Evolutionary conservation across 2,329 filamentous ascomycete species (phyloP), one percentile per base, ranked within the genome.

Genomic region (Ascochyta pisi): DNA sequence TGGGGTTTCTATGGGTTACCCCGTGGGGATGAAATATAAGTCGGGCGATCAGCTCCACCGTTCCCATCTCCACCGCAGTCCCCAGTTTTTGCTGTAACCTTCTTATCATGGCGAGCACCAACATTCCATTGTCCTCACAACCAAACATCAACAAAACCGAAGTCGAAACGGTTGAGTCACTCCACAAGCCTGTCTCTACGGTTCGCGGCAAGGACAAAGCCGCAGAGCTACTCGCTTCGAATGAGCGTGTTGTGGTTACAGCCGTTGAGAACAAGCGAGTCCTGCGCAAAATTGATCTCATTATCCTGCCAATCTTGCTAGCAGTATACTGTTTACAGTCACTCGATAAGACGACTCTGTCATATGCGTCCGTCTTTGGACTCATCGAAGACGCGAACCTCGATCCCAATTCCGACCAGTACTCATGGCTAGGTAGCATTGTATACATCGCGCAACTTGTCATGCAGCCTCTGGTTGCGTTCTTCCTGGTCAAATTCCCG

Each of bases 361-460:
- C 75, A 2, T 89, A 88, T 63, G 84, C 84, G 3, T 86, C 85
- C 0, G 83, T 88, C 10, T 88, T 88, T 61, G 86, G 86, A 2
- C 77, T 89, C 10, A 81, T 85, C 29, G 76, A 86, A 47, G 83
- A 87, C 66, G 82, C 85, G 0, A 68, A 81, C 37, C 81, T 89
- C 1, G 74, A 81, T 8, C 84, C 84, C 15, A 62, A 70, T 12
- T 70, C 66, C 7, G 77, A 84, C 44, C 79, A 88, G 57, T 84
- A 80, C 67, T 80, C 78, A 31, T 83, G 81, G 82, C 71, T 82
- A 0, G 79, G 80, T 1, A 77, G 79, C 4, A 78, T 84, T 26
- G 81, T 84, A 12, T 84, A 85, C 56, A 74, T 85, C 35, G 82
- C 81, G 0, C 82, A 85, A 65, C 74, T 85, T 26, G 77, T 83